Percentiles rank a stretch among this genome's conserved stretches.
Conservation (phyloP, 2,329 filamentous ascomycete species). For the Stemphylium lycopersici region DNA sequence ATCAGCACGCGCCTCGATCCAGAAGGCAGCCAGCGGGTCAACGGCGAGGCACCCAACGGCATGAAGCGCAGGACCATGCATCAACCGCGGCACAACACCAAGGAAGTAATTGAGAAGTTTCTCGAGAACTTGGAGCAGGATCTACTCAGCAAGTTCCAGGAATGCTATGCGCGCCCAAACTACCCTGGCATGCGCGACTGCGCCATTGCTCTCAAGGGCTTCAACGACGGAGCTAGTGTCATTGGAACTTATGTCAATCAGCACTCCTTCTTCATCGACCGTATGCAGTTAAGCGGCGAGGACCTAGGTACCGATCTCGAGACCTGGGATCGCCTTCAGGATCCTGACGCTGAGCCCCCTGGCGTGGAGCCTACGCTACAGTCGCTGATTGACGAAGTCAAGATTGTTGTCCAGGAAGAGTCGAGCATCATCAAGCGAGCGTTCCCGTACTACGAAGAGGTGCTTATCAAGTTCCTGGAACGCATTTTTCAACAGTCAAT, state of each 20-base stretch:
- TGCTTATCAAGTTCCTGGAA: conserved; percentile 90
- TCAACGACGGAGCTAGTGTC: conserved; percentile 93
- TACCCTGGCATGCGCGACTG: conserved; percentile 99
- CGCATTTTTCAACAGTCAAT: conserved; percentile 97
- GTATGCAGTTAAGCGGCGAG: conserved; percentile 87
- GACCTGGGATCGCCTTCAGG: conserved; percentile 86
- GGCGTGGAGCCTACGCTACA: conserved; percentile 91
- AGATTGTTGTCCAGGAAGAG: conserved; percentile 94
- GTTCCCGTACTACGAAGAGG: conserved; percentile 95
- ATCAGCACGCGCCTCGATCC: conserved; percentile 92
- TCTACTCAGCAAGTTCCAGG: conserved; percentile 93
- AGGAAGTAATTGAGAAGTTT: conserved; percentile 95
- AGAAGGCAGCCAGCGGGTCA: conserved; percentile 59
- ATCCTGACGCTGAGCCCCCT: conserved; percentile 90
- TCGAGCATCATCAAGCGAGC: conserved; percentile 95
- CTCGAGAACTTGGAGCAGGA: conserved; percentile 95
- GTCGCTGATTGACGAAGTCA: conserved; percentile 90
- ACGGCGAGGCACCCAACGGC: conserved; percentile 58
- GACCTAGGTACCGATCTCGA: conserved; percentile 77
- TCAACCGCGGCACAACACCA: conserved; percentile 66
- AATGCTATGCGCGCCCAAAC: conserved; percentile 92
- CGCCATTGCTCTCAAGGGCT: conserved; percentile 90
- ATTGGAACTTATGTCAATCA: conserved; percentile 98
- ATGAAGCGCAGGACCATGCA: conserved; percentile 41
- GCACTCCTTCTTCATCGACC: conserved; percentile 98